These are phyloP conservation scores for Penicillium thymicola DNA, from an alignment of 2,329 filamentous ascomycete genomes.

Conservation along the genomic window DNA sequence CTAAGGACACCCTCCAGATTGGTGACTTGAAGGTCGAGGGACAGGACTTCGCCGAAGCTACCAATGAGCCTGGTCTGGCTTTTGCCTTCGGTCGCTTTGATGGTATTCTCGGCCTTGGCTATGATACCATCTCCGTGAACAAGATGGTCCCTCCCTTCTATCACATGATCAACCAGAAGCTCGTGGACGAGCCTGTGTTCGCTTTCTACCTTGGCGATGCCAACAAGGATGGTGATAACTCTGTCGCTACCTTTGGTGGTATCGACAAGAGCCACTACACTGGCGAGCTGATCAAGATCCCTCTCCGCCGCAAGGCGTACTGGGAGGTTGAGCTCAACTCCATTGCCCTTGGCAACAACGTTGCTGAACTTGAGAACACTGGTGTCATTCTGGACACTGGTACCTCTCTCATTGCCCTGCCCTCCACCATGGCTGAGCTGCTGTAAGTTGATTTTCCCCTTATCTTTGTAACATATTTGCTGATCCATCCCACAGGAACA, in stretches of 20 bases:
- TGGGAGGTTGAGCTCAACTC: constrained; percentile 98
- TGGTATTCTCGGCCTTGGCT: constrained; percentile 91
- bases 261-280: constrained; percentile 76
- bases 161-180: constrained; percentile 84
- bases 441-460: constrained; percentile 51
- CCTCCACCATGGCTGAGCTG: constrained; percentile 85
- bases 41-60: constrained; percentile 96
- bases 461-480: neutral
- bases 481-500: constrained; percentile 58
- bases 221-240: constrained; percentile 68
- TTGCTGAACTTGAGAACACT: constrained; percentile 86
- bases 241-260: constrained; percentile 87
- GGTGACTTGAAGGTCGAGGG: constrained; percentile 84
- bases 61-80: constrained; percentile 88
- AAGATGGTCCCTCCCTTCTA: constrained; percentile 93
- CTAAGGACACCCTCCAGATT: constrained; percentile 79
- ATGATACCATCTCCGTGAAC: constrained; percentile 96
- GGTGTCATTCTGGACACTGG: constrained; percentile 98
- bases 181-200: constrained; percentile 90
- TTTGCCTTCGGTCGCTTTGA: constrained; percentile 98
- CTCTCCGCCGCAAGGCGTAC: constrained; percentile 96
- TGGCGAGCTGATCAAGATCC: constrained; percentile 88
- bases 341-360: constrained; percentile 81
- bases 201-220: constrained; percentile 89
- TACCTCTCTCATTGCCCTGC: constrained; percentile 94